Percentiles rank a stretch among this genome's conserved stretches.
phyloP scores from a whole-genome alignment of 495 filamentous ascomycete species.

The Aspergillus biplanus region DNA sequence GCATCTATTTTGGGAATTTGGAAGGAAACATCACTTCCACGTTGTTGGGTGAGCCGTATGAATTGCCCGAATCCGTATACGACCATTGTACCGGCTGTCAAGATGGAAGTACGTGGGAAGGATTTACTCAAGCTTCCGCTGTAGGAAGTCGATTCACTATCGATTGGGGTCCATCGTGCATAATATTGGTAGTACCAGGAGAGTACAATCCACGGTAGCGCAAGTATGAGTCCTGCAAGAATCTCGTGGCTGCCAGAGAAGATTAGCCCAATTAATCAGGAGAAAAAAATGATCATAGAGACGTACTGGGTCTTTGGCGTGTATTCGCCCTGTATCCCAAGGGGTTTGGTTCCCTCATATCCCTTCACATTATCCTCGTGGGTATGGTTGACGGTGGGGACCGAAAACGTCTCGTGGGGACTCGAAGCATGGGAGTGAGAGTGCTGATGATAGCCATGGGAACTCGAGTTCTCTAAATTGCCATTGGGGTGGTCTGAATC shows the following conservation, averaged over 20 bases:
- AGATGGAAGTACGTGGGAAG: slow-evolving; percentile 13
- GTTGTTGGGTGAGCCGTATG: slow-evolving; percentile 19
- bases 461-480: slow-evolving; percentile 22
- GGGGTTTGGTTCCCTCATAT: slow-evolving; percentile 4
- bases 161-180: slow-evolving; percentile 24
- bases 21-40: slow-evolving; percentile 13
- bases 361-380: slow-evolving; percentile 28
- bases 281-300: not conserved
- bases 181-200: slow-evolving; percentile 46
- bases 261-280: slow-evolving; percentile 21
- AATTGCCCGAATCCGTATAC: slow-evolving; percentile 35
- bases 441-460: slow-evolving; percentile 32
- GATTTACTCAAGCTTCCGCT: slow-evolving; percentile 17
- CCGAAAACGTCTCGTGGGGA: slow-evolving; percentile 23
- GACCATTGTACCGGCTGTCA: slow-evolving; percentile 31
- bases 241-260: slow-evolving; percentile 34
- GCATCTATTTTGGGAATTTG: slow-evolving; percentile 27
- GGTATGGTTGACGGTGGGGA: slow-evolving; percentile 37
- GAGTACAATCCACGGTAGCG: slow-evolving; percentile 45
- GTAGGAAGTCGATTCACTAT: slow-evolving; percentile 9
- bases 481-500: slow-evolving; percentile 30
- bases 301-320: slow-evolving; percentile 22
- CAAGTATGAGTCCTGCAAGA: slow-evolving; percentile 34
- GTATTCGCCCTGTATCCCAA: slow-evolving; percentile 8
- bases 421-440: slow-evolving; percentile 30